Evolutionary conservation across 768 basidiomycete species (phyloP), one percentile per base, ranked within the genome.

Genomic region (Russula dissimulans): DNA sequence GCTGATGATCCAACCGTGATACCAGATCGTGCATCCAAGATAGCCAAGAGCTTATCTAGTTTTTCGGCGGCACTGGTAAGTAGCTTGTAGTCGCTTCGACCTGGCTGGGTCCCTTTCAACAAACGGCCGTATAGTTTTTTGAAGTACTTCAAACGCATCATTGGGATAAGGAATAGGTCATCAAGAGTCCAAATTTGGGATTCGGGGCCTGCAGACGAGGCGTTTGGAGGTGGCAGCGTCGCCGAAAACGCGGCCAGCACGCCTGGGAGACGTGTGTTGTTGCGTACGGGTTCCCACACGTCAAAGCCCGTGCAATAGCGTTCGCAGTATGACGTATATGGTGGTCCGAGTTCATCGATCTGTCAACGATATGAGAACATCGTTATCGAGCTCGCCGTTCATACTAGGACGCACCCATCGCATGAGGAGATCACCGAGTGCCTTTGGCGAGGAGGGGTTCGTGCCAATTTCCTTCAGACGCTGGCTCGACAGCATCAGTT

Each of bases 401-500:
- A 48, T 55, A 43, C 29, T 57, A 51, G 39, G 49, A 75, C 89
- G 62, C 65, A 95, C 95, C 97, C 95, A 98, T 75, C 89, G 85
- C 89, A 97, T 97, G 56, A 99, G 78, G 43, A 99, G 77, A 72
- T 98, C 95, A 43, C 97, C 95, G 32, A 99, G 78, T 12, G 88
- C 92, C 69, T 94, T 97, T 5, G 95, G 93, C 12, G 90, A 91
- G 5, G 91, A 86, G 1, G 95, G 95, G 73, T 87, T 91, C 17
- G 89, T 83, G 18, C 93, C 95, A 63, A 98, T 93, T 61, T 95
- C 94, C 72, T 89, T 93, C 56, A 98, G 77, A 83, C 89, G 90
- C 95, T 97, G 72, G 8, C 18, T 55, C 10, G 44, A 38, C 49
- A 29, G 3, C 18, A 54, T 55, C 6, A 63, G 62, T 42, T 49